phyloP scores from a whole-genome alignment of 1,284 basidiomycete genomes.

The Chalciporus sp. region DNA sequence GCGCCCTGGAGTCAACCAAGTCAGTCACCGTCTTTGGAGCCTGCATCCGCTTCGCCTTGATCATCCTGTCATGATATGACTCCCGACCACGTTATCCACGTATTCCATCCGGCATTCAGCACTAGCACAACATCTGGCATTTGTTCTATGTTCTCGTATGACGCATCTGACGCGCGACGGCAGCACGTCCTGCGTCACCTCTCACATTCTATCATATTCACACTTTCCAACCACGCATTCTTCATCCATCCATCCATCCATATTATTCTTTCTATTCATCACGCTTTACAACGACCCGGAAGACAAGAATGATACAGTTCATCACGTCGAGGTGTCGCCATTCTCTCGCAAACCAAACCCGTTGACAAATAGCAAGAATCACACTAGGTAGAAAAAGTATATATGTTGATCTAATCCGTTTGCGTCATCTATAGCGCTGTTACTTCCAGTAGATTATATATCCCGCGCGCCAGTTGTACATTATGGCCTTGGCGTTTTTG shows the following conservation, averaged over 20 bases:
- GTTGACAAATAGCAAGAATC: too few species aligned
- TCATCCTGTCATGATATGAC: not conserved
- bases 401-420: conserved; percentile 10
- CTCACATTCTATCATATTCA: not conserved
- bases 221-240: not conserved
- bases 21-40: conserved; percentile 17
- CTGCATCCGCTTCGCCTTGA: conserved; percentile 2
- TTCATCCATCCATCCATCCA: not conserved
- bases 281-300: not conserved
- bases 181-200: too few species aligned
- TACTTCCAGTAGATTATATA: not conserved
- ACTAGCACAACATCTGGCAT: not conserved
- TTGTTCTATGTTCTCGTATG: too few species aligned
- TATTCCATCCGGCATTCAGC: not conserved
- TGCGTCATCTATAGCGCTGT: not conserved
- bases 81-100: not conserved
- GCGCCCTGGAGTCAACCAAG: conserved; percentile 33
- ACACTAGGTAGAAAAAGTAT: not conserved
- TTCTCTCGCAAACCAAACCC: too few species aligned
- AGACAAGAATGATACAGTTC: not conserved
- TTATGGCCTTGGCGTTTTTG: conserved; percentile 2
- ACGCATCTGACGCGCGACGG: not conserved
- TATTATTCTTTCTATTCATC: not conserved
- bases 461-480: conserved; percentile 11
- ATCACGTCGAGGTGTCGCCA: not conserved